Base-by-base conservation (phyloP, 495 filamentous ascomycete genomes). In the Tuber microsphaerosporum region DNA sequence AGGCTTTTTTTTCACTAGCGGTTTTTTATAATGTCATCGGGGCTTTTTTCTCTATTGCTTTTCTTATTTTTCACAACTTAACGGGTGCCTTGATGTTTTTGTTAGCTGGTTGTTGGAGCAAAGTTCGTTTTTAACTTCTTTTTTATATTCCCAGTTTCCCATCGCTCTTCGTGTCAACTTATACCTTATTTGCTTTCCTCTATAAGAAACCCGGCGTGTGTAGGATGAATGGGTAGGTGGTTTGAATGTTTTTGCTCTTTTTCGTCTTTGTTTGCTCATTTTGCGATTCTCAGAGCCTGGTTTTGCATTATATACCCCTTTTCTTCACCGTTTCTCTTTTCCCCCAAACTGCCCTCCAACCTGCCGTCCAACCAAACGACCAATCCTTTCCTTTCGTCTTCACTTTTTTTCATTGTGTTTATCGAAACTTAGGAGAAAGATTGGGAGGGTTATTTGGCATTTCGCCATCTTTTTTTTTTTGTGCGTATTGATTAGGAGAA, bases 381-480 rank as follows among this genome's bases (percentile, higher is more conserved):
- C 10, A 77, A 72, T 72, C 69, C 6, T 43, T 71, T 51, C 44
- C 74, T 76, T 76, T 70, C 48, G 56, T 37, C 77, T 72, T 56
- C 31, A 75, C 76, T 81, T 37, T 73, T 77, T 26, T 76, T 56
- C 69, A 68, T 56, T 44, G 41, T 74, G 61, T 73, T 75, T 74
- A 70, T 17, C 31, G 31, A 65, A 16, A 26, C 56, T 31, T 34
- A 34, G 26, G 3, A 65, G 22, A 46, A 45, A 46, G 31, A 72
- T 77, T 70, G 61, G 74, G 65, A 19, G 74, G 43, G 75, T 42
- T 71, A 26, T 41, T 73, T 78, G 39, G 37, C 37, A 48, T 12
- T n/a, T 56, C 34, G 74, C 9, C 6, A 26, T 71, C 22, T 73
- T 56, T 45, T 76, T 74, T 26, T 42, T n/a, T n/a, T n/a, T 73